Evolutionary conservation across 306 rosid genomes (phyloP).

Genomic region (Prunus mongolica): DNA sequence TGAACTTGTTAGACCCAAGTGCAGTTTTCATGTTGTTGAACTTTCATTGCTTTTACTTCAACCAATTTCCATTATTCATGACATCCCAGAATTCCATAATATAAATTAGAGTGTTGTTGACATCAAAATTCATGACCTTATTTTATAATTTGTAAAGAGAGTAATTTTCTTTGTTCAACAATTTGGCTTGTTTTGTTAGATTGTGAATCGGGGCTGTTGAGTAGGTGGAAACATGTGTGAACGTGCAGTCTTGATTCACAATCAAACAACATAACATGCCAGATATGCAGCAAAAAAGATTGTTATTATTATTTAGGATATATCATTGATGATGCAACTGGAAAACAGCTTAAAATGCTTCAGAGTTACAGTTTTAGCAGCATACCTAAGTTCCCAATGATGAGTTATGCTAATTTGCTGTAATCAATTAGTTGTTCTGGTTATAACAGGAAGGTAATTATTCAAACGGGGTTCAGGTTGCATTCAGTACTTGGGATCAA

Average conservation of each 20-base stretch:
- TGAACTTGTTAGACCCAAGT: background rate
- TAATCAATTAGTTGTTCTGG: background rate
- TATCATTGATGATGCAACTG: background rate
- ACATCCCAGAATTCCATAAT: background rate
- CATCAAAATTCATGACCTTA: background rate
- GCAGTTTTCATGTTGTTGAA: no score
- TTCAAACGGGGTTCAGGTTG: background rate
- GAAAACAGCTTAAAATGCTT: background rate
- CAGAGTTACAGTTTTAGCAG: background rate
- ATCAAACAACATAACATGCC: background rate
- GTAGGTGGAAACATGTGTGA: background rate
- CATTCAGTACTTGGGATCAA: background rate
- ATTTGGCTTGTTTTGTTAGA: background rate
- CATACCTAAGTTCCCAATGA: background rate
- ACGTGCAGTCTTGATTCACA: background rate
- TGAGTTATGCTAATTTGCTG: background rate
- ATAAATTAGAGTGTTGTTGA: background rate
- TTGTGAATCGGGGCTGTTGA: background rate
- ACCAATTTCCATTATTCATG: background rate
- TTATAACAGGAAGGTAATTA: background rate
- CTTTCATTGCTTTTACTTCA: background rate
- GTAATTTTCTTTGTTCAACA: background rate
- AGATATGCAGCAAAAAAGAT: background rate
- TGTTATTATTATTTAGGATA: background rate
- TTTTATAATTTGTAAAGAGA: background rate